phyloP scores from a whole-genome alignment of 768 basidiomycete species.

The Megacollybia marginata region DNA sequence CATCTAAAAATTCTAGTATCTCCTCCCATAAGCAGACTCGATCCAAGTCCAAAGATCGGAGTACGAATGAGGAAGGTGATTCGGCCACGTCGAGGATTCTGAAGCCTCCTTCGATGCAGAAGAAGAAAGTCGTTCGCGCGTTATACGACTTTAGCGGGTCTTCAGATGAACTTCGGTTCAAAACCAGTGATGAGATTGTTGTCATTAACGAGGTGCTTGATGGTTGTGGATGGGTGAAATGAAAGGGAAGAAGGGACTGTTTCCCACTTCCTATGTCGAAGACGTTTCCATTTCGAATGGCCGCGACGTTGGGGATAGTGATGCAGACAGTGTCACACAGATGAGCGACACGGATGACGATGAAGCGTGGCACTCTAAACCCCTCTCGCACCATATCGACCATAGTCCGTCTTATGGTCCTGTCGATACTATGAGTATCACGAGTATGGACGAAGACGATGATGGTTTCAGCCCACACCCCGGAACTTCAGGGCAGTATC shows the following conservation, averaged over 20 bases:
- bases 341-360: slow-evolving; percentile 39
- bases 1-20: slow-evolving; percentile 17
- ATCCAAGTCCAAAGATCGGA: slow-evolving; percentile 14
- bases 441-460: background rate
- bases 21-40: slow-evolving; percentile 22
- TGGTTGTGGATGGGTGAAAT: slow-evolving; percentile 86
- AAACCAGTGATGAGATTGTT: slow-evolving; percentile 64
- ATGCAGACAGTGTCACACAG: slow-evolving; percentile 15
- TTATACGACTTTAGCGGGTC: slow-evolving; percentile 70
- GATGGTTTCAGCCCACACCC: slow-evolving; percentile 1
- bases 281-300: slow-evolving; percentile 25
- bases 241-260: slow-evolving; percentile 65
- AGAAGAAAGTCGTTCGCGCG: slow-evolving; percentile 56
- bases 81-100: slow-evolving; percentile 34
- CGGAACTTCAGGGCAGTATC: too few relatives aligned
- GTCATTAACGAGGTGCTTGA: slow-evolving; percentile 78
- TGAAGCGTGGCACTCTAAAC: slow-evolving; percentile 37
- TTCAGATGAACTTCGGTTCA: slow-evolving; percentile 73
- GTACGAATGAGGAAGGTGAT: slow-evolving; percentile 20
- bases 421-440: slow-evolving; percentile 21
- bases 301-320: slow-evolving; percentile 17
- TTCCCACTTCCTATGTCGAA: slow-evolving; percentile 76
- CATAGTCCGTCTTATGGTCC: slow-evolving; percentile 38
- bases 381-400: slow-evolving; percentile 28
- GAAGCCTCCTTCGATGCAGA: slow-evolving; percentile 42